phyloP scores from a whole-genome alignment of 2,329 filamentous ascomycete genomes.

The Raffaelea ambrosiae region DNA sequence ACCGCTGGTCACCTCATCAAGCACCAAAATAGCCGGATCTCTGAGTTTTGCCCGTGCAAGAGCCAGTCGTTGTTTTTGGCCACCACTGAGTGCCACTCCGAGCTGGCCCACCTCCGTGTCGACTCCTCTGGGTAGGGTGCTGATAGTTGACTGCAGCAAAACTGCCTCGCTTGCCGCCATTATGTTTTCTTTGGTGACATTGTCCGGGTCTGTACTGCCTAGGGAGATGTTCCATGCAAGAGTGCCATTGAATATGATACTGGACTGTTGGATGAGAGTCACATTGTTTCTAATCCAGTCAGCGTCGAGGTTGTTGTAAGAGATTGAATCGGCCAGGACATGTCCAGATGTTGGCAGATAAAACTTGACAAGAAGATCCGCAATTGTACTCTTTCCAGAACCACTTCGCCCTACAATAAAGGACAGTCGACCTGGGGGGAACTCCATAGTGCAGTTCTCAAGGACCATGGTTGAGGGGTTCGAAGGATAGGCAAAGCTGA shows the following conservation, averaged over 20 bases:
- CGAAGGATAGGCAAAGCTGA: constrained; percentile 76
- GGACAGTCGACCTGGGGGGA: constrained; percentile 62
- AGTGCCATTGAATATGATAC: constrained; percentile 71
- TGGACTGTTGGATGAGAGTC: constrained; percentile 75
- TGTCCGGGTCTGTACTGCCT: constrained; percentile 34
- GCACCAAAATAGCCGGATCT: constrained; percentile 69
- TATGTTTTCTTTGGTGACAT: constrained; percentile 46
- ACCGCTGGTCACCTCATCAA: constrained; percentile 85
- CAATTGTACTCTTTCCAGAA: constrained; percentile 85
- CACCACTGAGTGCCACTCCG: constrained; percentile 68
- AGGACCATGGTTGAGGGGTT: constrained; percentile 55
- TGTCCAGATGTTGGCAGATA: constrained; percentile 59
- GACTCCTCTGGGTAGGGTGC: constrained; percentile 58
- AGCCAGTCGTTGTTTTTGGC: constrained; percentile 74
- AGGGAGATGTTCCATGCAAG: constrained; percentile 72
- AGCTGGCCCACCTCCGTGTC: constrained; percentile 59
- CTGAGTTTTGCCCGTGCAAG: constrained; percentile 70
- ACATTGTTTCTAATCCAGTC: constrained; percentile 71
- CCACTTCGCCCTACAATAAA: constrained; percentile 83
- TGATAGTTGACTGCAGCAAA: constrained; percentile 59
- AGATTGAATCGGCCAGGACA: constrained; percentile 59
- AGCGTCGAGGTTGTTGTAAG: constrained; percentile 53
- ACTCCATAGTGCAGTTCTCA: constrained; percentile 54
- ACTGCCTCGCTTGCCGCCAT: constrained; percentile 56
- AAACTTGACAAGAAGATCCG: constrained; percentile 69